Percentiles rank a stretch among this genome's conserved stretches.
Conservation (phyloP, 495 filamentous ascomycete genomes). For the Podospora pseudocomata region DNA sequence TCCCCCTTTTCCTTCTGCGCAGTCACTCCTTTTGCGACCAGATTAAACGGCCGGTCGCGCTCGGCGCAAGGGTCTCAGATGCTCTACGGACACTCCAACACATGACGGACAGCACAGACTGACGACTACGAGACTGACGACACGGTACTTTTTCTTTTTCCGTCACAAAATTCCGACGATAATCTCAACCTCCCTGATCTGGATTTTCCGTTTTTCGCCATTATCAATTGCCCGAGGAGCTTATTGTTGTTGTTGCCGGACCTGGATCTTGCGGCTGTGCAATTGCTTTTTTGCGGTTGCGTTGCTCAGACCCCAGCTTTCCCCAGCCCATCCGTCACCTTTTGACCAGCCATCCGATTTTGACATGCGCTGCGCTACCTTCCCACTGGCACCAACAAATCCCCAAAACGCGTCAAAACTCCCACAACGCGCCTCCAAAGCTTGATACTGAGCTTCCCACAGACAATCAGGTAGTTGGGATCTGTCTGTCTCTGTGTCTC, state of each 20-base stretch:
- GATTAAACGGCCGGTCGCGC: slow-evolving; percentile 29
- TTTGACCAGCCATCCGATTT: slow-evolving; percentile 25
- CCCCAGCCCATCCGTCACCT: neutral
- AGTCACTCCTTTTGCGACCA: slow-evolving; percentile 35
- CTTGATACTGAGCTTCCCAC: neutral
- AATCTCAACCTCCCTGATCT: neutral
- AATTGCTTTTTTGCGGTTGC: slow-evolving; percentile 1
- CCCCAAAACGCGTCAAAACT: slow-evolving; percentile 9
- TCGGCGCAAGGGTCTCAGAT: slow-evolving; percentile 31
- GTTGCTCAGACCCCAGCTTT: slow-evolving; percentile 8
- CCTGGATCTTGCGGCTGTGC: neutral
- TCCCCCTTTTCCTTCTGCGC: slow-evolving; percentile 27
- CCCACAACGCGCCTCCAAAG: slow-evolving; percentile 2
- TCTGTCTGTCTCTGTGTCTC: neutral
- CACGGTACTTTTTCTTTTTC: neutral
- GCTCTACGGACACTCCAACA: slow-evolving; percentile 10
- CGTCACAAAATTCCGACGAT: neutral
- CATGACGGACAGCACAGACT: slow-evolving; percentile 9
- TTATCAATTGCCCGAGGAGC: neutral
- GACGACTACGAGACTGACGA: slow-evolving; percentile 3
- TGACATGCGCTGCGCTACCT: slow-evolving; percentile 1
- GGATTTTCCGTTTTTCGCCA: neutral
- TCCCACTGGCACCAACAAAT: neutral
- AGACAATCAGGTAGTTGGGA: neutral
- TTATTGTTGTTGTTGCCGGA: neutral